Base-by-base conservation (phyloP, 2,329 filamentous ascomycete species). In the Fusarium sp. region DNA sequence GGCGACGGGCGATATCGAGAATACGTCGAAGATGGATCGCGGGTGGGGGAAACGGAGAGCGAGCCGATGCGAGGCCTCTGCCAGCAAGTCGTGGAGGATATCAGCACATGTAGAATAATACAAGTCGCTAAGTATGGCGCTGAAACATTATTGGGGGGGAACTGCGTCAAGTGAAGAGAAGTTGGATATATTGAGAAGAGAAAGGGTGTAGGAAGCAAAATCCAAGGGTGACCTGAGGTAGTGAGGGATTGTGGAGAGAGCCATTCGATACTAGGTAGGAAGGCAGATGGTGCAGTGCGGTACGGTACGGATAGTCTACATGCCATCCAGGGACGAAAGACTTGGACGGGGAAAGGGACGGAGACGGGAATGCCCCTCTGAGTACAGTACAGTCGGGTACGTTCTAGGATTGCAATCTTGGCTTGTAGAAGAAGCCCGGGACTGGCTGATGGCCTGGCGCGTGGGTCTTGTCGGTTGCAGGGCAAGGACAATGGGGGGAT, bases 401-500 rank as follows among this genome's bases (percentile, higher is more conserved):
- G 63, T 51, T 65, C 67, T 71, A 43, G 68, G 67, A 71, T 69
- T 57, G 24, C 58, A 70, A 71, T 71, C 67, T 70, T 70, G 68
- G 68, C 64, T 70, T 47, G 47, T 34, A 45, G 44, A 46, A 56
- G 59, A 57, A 30, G 58, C 41, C 68, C 51, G 32, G 55, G 64
- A 71, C 68, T 70, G 68, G 68, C 68, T 70, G 55, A 61, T 69
- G 63, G 65, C 55, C 63, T 70, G 64, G 64, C 58, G 68, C 59
- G 69, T 70, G 65, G 65, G 49, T 53, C 49, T 25, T 16, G 72
- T 64, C 34, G 18, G 61, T 45, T 62, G 68, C 58, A 70, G 69
- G 62, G 62, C 64, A 72, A 71, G 60, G 63, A 71, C 72, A 69
- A 75, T 74, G 69, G 74, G 66, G 74, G 72, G 70, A 75, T 71